phyloP scores from a whole-genome alignment of 129 eudicot genomes.

The Tagetes erecta region DNA sequence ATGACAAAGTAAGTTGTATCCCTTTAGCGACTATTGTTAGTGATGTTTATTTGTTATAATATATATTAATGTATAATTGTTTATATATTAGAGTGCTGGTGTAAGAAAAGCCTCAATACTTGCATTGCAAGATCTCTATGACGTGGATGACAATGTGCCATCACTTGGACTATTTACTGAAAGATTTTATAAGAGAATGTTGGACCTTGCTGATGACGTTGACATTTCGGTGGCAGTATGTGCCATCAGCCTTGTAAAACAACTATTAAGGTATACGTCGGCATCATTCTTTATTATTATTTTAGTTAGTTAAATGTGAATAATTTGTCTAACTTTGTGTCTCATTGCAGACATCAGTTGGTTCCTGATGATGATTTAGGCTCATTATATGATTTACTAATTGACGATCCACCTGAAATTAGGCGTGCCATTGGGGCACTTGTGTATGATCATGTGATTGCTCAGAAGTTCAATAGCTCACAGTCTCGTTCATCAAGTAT shows the following conservation, averaged over 20 bases:
- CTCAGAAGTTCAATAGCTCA: conserved; percentile 72
- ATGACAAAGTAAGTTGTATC: conserved; percentile 71
- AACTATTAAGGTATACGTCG: conserved; percentile 63
- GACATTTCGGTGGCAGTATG: conserved; percentile 94
- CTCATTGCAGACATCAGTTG: conserved; percentile 78
- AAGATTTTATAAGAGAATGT: conserved; percentile 81
- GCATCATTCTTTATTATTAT: not conserved
- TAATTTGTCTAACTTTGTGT: conserved; percentile 12
- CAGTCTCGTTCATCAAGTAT: conserved; percentile 77
- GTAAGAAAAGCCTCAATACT: conserved; percentile 90
- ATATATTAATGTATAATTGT: not conserved
- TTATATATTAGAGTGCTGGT: conserved; percentile 68
- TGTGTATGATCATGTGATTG: conserved; percentile 93
- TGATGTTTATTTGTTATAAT: not conserved
- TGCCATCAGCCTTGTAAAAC: conserved; percentile 94
- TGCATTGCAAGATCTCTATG: conserved; percentile 90
- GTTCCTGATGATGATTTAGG: conserved; percentile 93
- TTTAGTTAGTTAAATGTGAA: not conserved
- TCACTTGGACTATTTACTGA: conserved; percentile 90
- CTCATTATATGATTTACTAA: conserved; percentile 79
- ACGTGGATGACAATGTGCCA: conserved; percentile 93
- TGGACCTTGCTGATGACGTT: conserved; percentile 95
- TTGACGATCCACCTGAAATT: conserved; percentile 92
- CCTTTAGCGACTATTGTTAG: not conserved
- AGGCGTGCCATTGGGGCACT: conserved; percentile 95